These are phyloP conservation scores for Penicillium rolfsii DNA, from an alignment of 2,329 filamentous ascomycete species.

Conservation along the genomic window DNA sequence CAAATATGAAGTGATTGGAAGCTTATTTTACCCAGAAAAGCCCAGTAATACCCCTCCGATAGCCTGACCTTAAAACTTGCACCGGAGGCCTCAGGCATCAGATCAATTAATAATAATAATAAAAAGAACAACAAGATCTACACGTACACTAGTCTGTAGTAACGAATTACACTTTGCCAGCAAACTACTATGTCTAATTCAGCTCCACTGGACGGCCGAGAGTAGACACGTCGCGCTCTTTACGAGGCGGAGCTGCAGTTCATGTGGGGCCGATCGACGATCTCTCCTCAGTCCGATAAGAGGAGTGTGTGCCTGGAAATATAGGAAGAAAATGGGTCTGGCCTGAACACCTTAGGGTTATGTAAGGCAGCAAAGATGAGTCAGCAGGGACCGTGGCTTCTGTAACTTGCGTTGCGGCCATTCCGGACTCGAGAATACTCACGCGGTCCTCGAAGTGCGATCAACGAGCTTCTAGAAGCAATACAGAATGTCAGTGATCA, in stretches of 20 bases:
- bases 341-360: neutral
- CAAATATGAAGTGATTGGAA: slow-evolving; percentile 8
- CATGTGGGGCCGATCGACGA: slow-evolving; percentile 16
- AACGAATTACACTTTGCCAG: slow-evolving; percentile 1
- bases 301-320: neutral
- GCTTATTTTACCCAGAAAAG: neutral
- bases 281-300: neutral
- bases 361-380: slow-evolving; percentile 17
- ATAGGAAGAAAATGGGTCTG: neutral
- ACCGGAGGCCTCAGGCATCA: slow-evolving; percentile 9
- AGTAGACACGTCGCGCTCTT: slow-evolving; percentile 8
- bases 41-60: neutral
- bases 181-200: slow-evolving; percentile 16
- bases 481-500: slow-evolving; percentile 32
- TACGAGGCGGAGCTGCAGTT: slow-evolving; percentile 2
- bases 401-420: slow-evolving; percentile 41
- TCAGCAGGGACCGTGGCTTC: slow-evolving; percentile 39
- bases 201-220: slow-evolving; percentile 13
- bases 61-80: neutral
- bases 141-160: neutral
- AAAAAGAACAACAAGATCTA: too few relatives aligned
- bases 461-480: slow-evolving; percentile 30
- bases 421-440: slow-evolving; percentile 51
- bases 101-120: too few relatives aligned
- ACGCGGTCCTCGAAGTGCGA: slow-evolving; percentile 47